Base-by-base conservation (phyloP, 129 eudicot genomes). In the sunflower (Helianthus annuus) region DNA sequence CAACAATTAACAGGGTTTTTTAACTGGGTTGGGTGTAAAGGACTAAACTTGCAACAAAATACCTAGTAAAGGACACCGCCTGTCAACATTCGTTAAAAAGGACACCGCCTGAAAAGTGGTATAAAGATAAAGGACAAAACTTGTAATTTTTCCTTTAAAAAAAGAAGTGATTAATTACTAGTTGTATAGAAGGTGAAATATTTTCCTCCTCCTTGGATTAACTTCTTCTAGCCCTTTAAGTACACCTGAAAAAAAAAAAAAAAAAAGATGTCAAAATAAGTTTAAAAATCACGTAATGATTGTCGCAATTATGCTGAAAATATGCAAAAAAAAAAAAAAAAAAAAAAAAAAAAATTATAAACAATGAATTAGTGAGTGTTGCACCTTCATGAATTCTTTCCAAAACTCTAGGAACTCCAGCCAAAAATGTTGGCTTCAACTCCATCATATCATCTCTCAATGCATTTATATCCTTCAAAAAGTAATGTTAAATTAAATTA, bases 341-440 rank as follows among this genome's bases (percentile, higher is more conserved):
- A n/a, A 19, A 68, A 27, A 27, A 2, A 27, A 27, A 27, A 27
- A 1, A 27, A 27, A 0, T 27, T 27, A 27, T 27, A 27, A 27
- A 27, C 3, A 27, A 27, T 27, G 32, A 32, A 4, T 32, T 32
- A 51, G 14, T 0, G 15, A 38, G 16, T 13, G 12, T 0, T 74
- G 7, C 84, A 76, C 99, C 99, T 95, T 95, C 97, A 24, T 88
- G 97, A 9, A 91, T 83, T 73, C 88, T 83, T 69, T 95, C 99
- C 74, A 88, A 80, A 64, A 95, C 99, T 84, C 97, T 76, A 68
- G 99, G 99, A 27, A 95, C 99, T 40, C 89, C 99, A 40, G 99
- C 99, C 79, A 95, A 82, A 83, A 95, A 88, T 0, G 99, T 95
- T 70, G 99, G 99, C 78, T 88, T 91, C 78, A 95, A 68, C 85